These are phyloP conservation scores for Cladophialophora chaetospira DNA, from an alignment of 2,329 filamentous ascomycete species.

Conservation along the genomic window DNA sequence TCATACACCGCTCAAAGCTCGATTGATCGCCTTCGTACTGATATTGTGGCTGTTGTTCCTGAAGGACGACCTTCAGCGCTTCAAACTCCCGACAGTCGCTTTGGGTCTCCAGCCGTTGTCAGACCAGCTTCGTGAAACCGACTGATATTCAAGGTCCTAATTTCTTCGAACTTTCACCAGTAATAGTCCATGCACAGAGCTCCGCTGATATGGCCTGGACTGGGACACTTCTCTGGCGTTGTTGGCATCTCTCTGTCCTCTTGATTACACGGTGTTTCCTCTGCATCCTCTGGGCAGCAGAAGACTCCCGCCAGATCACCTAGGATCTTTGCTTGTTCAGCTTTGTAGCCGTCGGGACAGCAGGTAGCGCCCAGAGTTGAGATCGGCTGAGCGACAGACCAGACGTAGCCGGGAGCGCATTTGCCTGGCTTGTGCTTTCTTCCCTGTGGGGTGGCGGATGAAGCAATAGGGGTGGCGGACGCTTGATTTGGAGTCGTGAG, in stretches of 20 bases:
- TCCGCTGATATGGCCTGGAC: background rate
- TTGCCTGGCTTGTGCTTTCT: background rate
- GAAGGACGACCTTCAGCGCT: too few relatives aligned
- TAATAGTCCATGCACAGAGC: slow-evolving; percentile 1
- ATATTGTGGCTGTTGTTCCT: too few relatives aligned
- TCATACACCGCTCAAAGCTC: too few relatives aligned
- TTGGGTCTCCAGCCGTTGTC: too few relatives aligned
- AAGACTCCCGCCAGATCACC: slow-evolving; percentile 10
- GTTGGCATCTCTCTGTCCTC: background rate
- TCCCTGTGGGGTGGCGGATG: background rate
- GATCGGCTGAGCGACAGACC: slow-evolving; percentile 2
- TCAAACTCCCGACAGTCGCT: too few relatives aligned
- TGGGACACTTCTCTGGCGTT: slow-evolving; percentile 9
- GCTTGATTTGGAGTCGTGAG: background rate
- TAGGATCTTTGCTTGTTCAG: background rate
- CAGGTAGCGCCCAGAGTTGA: slow-evolving; percentile 13
- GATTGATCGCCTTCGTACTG: too few relatives aligned
- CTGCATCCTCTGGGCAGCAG: slow-evolving; percentile 7
- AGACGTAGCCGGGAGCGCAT: slow-evolving; percentile 1
- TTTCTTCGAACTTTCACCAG: background rate
- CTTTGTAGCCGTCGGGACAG: slow-evolving; percentile 10
- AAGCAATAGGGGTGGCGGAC: background rate
- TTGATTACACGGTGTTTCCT: background rate
- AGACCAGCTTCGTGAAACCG: too few relatives aligned
- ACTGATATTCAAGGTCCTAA: background rate